These are phyloP conservation scores for Boletellus emodensis DNA, from an alignment of 768 basidiomycete genomes.

Conservation along the genomic window DNA sequence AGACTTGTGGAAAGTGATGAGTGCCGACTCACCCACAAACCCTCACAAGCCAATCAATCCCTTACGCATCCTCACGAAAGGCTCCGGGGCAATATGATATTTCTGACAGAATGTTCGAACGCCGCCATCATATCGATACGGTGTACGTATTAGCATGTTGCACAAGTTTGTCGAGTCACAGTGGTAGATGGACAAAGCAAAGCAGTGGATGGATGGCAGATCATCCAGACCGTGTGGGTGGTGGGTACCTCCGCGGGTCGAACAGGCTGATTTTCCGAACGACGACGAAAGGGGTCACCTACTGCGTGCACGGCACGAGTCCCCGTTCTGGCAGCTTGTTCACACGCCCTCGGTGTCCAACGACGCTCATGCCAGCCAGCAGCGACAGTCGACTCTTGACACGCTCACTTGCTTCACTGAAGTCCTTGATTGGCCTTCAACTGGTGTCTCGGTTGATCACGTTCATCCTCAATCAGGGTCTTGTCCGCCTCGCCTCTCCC, in stretches of 20 bases:
- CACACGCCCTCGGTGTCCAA: too few species aligned
- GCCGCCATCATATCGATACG: background rate
- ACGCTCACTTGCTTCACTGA: slow-evolving; percentile 39
- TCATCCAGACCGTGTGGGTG: background rate
- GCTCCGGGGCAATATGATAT: background rate
- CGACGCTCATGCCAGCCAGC: background rate
- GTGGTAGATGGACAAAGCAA: background rate
- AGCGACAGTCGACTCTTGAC: slow-evolving; percentile 19
- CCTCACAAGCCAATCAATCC: background rate
- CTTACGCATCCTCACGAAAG: background rate
- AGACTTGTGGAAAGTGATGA: background rate
- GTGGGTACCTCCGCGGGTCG: background rate
- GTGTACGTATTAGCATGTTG: background rate
- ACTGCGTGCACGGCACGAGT: too few species aligned
- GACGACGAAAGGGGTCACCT: too few species aligned
- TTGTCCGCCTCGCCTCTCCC: slow-evolving; percentile 81
- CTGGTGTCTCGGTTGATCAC: slow-evolving; percentile 81
- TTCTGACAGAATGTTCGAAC: background rate
- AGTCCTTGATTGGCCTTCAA: slow-evolving; percentile 81
- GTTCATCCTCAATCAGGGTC: slow-evolving; percentile 82
- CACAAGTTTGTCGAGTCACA: background rate
- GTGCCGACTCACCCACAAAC: background rate
- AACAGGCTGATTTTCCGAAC: background rate
- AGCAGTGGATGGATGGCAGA: background rate
- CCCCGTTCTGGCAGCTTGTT: too few species aligned